phyloP scores from a whole-genome alignment of 2,329 filamentous ascomycete species.

The Elsinoe perseae region DNA sequence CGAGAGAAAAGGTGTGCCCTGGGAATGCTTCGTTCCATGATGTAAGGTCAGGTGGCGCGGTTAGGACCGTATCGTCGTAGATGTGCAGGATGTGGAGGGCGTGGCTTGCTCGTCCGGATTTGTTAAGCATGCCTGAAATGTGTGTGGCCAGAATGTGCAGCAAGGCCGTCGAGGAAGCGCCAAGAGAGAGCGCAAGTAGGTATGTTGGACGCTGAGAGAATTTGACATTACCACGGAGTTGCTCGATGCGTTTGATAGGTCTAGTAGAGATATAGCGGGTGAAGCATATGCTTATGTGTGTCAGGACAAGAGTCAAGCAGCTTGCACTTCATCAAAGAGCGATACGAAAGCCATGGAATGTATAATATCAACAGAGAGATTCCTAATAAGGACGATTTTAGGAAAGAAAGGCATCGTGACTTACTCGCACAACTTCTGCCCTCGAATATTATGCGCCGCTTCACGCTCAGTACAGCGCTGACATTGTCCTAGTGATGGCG shows the following conservation, averaged over 20 bases:
- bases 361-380: too few relatives aligned
- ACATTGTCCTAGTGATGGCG: background rate
- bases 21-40: conserved; percentile 55
- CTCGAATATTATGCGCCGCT: conserved; percentile 4
- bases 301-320: background rate
- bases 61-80: conserved; percentile 42
- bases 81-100: conserved; percentile 52
- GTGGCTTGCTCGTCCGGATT: conserved; percentile 59
- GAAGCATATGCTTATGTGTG: conserved; percentile 60
- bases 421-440: conserved; percentile 15
- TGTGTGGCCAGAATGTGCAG: conserved; percentile 68
- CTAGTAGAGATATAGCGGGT: conserved; percentile 69
- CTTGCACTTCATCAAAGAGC: too few relatives aligned
- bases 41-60: conserved; percentile 33
- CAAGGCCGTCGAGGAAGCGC: conserved; percentile 69
- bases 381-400: background rate
- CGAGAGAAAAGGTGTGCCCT: conserved; percentile 53
- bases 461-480: background rate
- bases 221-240: conserved; percentile 40
- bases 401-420: background rate
- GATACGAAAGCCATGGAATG: too few relatives aligned
- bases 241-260: conserved; percentile 66
- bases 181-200: conserved; percentile 74
- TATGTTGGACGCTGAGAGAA: conserved; percentile 44
- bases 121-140: conserved; percentile 55